Conservation (phyloP, 129 eudicot genomes). For the Gnaphalium uliginosum region DNA sequence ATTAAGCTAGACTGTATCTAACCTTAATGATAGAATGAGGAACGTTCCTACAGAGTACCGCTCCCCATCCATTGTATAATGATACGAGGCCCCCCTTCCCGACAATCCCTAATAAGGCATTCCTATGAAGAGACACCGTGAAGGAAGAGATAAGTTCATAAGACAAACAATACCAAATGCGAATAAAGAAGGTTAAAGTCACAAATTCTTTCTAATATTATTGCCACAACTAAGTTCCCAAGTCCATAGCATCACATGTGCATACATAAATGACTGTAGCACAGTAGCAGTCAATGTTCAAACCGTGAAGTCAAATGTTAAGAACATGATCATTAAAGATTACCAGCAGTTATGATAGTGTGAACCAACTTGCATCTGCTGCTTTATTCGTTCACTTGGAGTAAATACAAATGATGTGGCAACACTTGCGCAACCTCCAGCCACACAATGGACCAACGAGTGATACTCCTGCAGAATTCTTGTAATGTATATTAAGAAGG, state of each 20-base stretch:
- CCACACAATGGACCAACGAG: constrained; percentile 82
- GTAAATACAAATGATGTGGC: constrained; percentile 95
- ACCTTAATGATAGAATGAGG: constrained; percentile 98
- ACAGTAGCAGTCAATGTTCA: constrained; percentile 4
- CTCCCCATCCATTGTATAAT: constrained; percentile 95
- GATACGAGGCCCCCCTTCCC: constrained; percentile 78
- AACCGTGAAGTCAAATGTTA: constrained; percentile 6
- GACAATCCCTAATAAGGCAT: constrained; percentile 57
- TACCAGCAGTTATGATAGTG: constrained; percentile 89
- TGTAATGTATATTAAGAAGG: constrained; percentile 15
- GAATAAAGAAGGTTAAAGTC: not conserved
- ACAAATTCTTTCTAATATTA: not conserved
- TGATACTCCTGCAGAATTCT: constrained; percentile 65
- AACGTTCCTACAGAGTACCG: constrained; percentile 94
- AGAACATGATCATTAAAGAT: constrained; percentile 22
- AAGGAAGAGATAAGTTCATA: not conserved
- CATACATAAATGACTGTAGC: constrained; percentile 4
- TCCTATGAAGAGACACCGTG: constrained; percentile 45
- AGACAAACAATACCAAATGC: not conserved
- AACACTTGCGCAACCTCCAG: constrained; percentile 96
- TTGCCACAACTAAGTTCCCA: constrained; percentile 2
- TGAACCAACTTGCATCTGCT: constrained; percentile 96
- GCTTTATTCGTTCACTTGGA: constrained; percentile 94
- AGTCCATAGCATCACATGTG: constrained; percentile 1
- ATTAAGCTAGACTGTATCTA: constrained; percentile 8